Evolutionary conservation across 2,329 filamentous ascomycete genomes (phyloP).

Genomic region (Xylariomycetidae sp.): DNA sequence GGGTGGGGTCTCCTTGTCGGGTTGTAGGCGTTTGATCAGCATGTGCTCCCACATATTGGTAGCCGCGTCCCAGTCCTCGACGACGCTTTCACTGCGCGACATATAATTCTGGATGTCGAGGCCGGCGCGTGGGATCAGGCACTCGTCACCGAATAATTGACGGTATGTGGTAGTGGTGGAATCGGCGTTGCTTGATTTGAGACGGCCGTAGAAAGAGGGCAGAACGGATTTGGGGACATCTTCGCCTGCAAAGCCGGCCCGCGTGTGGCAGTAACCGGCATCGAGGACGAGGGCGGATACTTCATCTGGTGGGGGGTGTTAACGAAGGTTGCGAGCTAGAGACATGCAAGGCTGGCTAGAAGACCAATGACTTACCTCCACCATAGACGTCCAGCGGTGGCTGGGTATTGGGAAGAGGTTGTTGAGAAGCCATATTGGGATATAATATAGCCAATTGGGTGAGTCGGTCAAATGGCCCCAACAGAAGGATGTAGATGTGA

Average conservation of each 20-base stretch:
- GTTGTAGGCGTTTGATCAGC: constrained; percentile 83
- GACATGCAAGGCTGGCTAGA: constrained; percentile 7
- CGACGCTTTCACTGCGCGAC: constrained; percentile 71
- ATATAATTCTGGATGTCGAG: constrained; percentile 91
- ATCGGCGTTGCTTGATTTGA: constrained; percentile 43
- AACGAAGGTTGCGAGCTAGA: constrained; percentile 3
- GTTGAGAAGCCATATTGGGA: constrained; percentile 21
- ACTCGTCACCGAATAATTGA: constrained; percentile 84
- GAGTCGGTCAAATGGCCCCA: constrained; percentile 1
- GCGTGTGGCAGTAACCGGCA: constrained; percentile 83
- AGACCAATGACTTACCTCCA: constrained; percentile 20
- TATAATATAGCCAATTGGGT: constrained; percentile 2
- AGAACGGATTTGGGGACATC: constrained; percentile 92
- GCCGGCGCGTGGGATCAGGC: constrained; percentile 69
- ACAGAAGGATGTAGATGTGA: constrained; percentile 5
- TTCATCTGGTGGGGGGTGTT: constrained; percentile 62
- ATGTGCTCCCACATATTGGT: constrained; percentile 88
- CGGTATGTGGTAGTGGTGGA: constrained; percentile 31
- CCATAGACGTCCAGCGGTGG: constrained; percentile 27
- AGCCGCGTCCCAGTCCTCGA: constrained; percentile 95
- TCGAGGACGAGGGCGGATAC: constrained; percentile 96
- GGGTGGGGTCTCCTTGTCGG: constrained; percentile 64
- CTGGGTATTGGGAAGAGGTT: constrained; percentile 24
- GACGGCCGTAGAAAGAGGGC: constrained; percentile 79
- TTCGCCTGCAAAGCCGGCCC: constrained; percentile 96